Base-by-base conservation (phyloP, 148 eudicot species). In the Heliamphora exappendiculata region DNA sequence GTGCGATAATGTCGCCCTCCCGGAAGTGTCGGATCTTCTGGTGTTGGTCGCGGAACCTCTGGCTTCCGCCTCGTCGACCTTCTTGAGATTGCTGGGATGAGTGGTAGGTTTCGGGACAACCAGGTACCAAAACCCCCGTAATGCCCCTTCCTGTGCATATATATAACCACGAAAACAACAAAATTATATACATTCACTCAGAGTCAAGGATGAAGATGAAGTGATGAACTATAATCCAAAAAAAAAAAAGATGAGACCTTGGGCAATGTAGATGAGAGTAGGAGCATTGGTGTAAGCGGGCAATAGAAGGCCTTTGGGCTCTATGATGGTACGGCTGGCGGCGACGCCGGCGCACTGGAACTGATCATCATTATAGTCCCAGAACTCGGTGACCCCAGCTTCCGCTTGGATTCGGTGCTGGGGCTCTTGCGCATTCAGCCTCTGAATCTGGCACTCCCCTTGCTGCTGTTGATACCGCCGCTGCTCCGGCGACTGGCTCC, bases 81-180 rank as follows among this genome's bases (percentile, higher is more conserved):
- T 70, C 74, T 68, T 66, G 51, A 2, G 73, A 37, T 59, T 42
- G 72, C 66, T 74, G 84, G 12, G 88, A 55, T 20, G 95, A 86
- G 47, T 94, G 91, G 75, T 53, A 94, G 0, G 92, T 89, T 69
- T 92, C 93, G 0, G 93, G 87, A 72, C 98, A 92, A 4, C 98
- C 98, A 3, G 97, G 91, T 7, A 88, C 16, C 86, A 85, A 7
- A 22, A 85, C 34, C 16, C 96, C 97, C 0, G 41, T 39, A 19
- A 86, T 75, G 13, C 98, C 98, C 67, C 80, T 80, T 20, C 98
- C 98, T 94, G n/a, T n/a, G 80, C 39, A 83, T 3, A 2, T 36
- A 55, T 2, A 19, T 13, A 29, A 33, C 36, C 34, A n/a, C 4
- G 3, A 34, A 20, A 36, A 8, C n/a, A 7, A 1, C 28, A 5